Percentiles rank a stretch among this genome's conserved stretches.
These are phyloP conservation scores for Xylaria sp. DNA, from an alignment of 2,329 filamentous ascomycete species.

Conservation along the genomic window DNA sequence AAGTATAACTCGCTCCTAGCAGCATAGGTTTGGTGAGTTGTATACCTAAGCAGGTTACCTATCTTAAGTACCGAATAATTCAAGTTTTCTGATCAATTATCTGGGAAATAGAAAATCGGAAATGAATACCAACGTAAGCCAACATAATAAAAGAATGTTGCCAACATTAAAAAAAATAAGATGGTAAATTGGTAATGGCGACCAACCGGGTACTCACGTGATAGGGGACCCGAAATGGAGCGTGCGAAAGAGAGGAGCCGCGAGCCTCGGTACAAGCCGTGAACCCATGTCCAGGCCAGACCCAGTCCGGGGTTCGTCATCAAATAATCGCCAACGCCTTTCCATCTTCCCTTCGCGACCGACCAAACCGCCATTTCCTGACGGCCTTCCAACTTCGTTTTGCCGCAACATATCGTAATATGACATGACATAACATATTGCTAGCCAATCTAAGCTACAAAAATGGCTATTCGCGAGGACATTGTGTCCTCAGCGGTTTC, in stretches of 20 bases:
- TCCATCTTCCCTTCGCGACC: constrained; percentile 13
- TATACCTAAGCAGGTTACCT: too few species aligned
- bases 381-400: neutral
- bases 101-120: too few species aligned
- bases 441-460: constrained; percentile 38
- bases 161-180: neutral
- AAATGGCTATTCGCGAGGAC: constrained; percentile 92
- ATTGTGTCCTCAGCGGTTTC: constrained; percentile 48
- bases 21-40: too few species aligned
- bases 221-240: neutral
- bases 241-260: constrained; percentile 25
- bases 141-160: neutral
- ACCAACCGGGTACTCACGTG: constrained; percentile 17
- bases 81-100: too few species aligned
- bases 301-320: constrained; percentile 39
- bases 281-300: constrained; percentile 9
- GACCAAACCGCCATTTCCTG: neutral
- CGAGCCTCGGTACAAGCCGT: constrained; percentile 42
- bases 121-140: too few species aligned
- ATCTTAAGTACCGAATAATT: too few species aligned
- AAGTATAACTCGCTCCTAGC: too few species aligned
- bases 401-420: constrained; percentile 13
- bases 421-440: constrained; percentile 36
- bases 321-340: constrained; percentile 28
- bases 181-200: neutral